Base-by-base conservation (phyloP, 805 yeast genomes). In the Monosporozyma unispora region DNA sequence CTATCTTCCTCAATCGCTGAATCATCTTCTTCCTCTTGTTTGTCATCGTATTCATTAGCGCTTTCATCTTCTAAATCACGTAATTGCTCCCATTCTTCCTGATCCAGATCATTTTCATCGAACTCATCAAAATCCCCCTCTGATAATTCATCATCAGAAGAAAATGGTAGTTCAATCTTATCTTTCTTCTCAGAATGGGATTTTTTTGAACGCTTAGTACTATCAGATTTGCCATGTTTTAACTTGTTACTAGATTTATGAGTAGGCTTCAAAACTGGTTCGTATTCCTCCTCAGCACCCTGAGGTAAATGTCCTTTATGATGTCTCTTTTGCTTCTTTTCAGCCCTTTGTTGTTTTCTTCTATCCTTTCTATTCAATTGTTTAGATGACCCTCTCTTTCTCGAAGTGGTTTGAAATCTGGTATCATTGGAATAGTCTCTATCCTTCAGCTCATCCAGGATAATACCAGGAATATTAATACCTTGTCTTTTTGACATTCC, bases 381-480 rank as follows among this genome's bases (percentile, higher is more conserved):
- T 16, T 60, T 57, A 22, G 43, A 42, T 7, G 65, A 58, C 37
- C 57, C 57, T 56, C 70, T 66, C 58, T 67, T 66, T 25, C 35
- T 42, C 62, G 63, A 48, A 54, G 54, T 44, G 10, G 49, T 45
- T 23, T 58, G 58, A 44, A 64, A 70, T 50, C 73, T 61, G 8
- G 65, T 71, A 51, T 72, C 75, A 35, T 71, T 68, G 39, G 69
- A 70, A 28, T 70, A 77, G 19, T 77, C 77, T 22, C 59, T 63
- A n/a, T 50, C 57, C 55, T 61, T 76, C 69, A 80, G 69, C 61
- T 78, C 78, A 53, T 81, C 83, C 44, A 80, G 59, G 16, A 80
- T 60, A 33, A 64, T 57, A 1, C 81, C 82, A 1, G 85, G 85
- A 21, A 80, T 65, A 50, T 79, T 70, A 48, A 79, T 79, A n/a